These are phyloP conservation scores for Arthrobotrys sphaeroides DNA, from an alignment of 2,329 filamentous ascomycete genomes.

Conservation along the genomic window DNA sequence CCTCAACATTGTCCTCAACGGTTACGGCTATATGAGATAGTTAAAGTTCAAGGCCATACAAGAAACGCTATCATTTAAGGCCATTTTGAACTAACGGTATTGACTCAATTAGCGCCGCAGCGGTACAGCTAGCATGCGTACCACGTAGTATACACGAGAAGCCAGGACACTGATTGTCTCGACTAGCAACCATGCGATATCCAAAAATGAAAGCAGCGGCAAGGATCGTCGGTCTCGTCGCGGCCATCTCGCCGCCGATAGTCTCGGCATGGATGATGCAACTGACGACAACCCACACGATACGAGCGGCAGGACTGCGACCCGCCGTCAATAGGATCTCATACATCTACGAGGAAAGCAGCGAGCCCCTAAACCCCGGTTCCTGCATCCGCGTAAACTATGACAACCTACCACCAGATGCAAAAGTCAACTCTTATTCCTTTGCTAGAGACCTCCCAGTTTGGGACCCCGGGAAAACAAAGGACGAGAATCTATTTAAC, in stretches of 20 bases:
- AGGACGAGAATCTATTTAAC: not conserved
- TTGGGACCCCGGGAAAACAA: not conserved
- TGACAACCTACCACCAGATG: not conserved
- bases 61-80: too few species aligned
- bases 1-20: too few species aligned
- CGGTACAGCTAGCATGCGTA: too few species aligned
- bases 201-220: not conserved
- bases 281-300: not conserved
- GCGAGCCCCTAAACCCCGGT: not conserved
- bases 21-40: too few species aligned
- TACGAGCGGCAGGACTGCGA: not conserved
- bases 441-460: slow-evolving; percentile 20
- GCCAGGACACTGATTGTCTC: too few species aligned
- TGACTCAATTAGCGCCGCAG: too few species aligned
- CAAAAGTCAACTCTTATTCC: slow-evolving; percentile 18
- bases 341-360: slow-evolving; percentile 20
- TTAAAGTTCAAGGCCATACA: too few species aligned
- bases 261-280: slow-evolving; percentile 41
- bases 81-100: too few species aligned
- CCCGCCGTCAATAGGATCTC: too few species aligned
- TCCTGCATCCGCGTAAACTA: slow-evolving; percentile 31
- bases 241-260: not conserved
- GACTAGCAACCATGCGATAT: not conserved
- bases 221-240: not conserved
- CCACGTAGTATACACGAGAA: too few species aligned